Percentiles rank a stretch among this genome's conserved stretches.
These are phyloP conservation scores for Umbilicus rupestris DNA, from an alignment of 164 flowering plant species.

Conservation along the genomic window DNA sequence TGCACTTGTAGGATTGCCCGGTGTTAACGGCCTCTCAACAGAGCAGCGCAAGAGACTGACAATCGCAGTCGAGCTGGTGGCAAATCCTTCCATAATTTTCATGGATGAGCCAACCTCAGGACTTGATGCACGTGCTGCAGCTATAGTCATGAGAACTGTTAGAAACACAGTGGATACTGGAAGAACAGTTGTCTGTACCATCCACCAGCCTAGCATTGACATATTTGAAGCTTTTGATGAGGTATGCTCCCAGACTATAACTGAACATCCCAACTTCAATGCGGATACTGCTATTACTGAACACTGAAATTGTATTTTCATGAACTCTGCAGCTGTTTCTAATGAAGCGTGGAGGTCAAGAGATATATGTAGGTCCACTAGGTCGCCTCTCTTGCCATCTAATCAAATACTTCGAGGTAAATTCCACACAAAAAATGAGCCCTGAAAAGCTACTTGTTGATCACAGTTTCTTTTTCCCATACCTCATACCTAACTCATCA, in stretches of 20 bases:
- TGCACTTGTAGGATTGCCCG: constrained; percentile 46
- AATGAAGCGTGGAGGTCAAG: constrained; percentile 46
- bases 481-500: not conserved
- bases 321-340: constrained; percentile 33
- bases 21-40: constrained; percentile 46
- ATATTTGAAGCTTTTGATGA: constrained; percentile 60
- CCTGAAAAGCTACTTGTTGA: not conserved
- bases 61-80: constrained; percentile 56
- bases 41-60: constrained; percentile 60
- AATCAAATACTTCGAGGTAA: constrained; percentile 49
- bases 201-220: constrained; percentile 64
- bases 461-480: not conserved
- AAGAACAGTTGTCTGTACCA: constrained; percentile 57
- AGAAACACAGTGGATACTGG: constrained; percentile 61
- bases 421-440: not conserved
- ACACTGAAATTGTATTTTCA: not conserved
- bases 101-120: constrained; percentile 75
- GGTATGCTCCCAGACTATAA: constrained; percentile 16
- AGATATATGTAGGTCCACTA: constrained; percentile 43
- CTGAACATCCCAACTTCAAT: not conserved
- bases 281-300: not conserved
- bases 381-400: constrained; percentile 36
- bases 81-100: constrained; percentile 59
- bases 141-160: constrained; percentile 61
- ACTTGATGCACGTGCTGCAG: constrained; percentile 64